A percentile compares a stretch with the other conserved stretches of the same genome.
Conservation (phyloP, 2,329 filamentous ascomycete species). For the Ophiostoma pallidulum region DNA sequence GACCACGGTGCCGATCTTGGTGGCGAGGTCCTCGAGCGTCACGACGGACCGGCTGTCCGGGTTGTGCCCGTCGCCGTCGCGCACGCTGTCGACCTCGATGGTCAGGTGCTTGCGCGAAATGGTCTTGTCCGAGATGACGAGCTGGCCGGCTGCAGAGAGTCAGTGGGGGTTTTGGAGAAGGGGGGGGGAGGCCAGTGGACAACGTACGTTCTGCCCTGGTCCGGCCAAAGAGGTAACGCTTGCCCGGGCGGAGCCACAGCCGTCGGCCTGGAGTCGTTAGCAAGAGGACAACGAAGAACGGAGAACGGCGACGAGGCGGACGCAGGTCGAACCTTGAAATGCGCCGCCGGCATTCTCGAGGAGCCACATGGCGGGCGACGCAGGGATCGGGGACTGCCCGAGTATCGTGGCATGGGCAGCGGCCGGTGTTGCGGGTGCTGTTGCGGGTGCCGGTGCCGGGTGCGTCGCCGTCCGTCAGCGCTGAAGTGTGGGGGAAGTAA, state of each 20-base stretch:
- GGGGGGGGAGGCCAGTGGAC: too few relatives aligned
- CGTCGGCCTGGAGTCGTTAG: slow-evolving; percentile 46
- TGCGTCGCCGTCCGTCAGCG: too few relatives aligned
- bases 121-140: slow-evolving; percentile 66
- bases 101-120: slow-evolving; percentile 85
- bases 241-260: slow-evolving; percentile 79
- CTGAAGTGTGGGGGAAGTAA: not conserved
- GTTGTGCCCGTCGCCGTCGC: slow-evolving; percentile 55
- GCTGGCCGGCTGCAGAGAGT: slow-evolving; percentile 43
- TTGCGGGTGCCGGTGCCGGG: too few relatives aligned
- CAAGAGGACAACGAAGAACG: not conserved
- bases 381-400: not conserved
- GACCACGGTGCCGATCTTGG: slow-evolving; percentile 73
- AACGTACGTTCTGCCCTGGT: slow-evolving; percentile 55
- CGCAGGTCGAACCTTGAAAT: slow-evolving; percentile 32
- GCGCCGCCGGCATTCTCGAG: slow-evolving; percentile 30
- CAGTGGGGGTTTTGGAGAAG: not conserved
- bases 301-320: slow-evolving; percentile 10
- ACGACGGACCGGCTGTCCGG: slow-evolving; percentile 56
- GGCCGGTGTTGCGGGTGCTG: not conserved
- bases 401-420: not conserved
- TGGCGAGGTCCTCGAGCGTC: slow-evolving; percentile 68
- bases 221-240: slow-evolving; percentile 76
- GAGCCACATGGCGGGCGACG: slow-evolving; percentile 7
- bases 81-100: slow-evolving; percentile 59